Conservation (phyloP, 441 rosid genomes). For the Viola pubescens region DNA sequence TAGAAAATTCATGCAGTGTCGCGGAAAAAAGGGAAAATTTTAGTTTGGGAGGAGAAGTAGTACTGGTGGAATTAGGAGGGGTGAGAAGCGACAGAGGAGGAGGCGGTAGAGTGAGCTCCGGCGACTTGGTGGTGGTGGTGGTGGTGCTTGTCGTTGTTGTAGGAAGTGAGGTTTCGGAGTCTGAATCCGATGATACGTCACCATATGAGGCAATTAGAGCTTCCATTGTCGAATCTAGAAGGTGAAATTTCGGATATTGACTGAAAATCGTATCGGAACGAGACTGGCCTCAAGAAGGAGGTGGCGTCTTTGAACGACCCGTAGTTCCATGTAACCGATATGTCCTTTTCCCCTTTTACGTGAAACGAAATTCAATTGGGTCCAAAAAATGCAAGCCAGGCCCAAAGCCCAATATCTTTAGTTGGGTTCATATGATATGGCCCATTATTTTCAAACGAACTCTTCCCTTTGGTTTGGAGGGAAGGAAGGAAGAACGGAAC, state of each 20-base stretch:
- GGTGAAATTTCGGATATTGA: neutral
- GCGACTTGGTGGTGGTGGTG: neutral
- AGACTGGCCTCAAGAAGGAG: no score
- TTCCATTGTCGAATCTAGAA: slow-evolving; percentile 34
- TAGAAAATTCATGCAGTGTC: neutral
- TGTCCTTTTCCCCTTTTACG: no score
- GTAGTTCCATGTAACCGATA: no score
- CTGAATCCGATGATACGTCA: slow-evolving; percentile 48
- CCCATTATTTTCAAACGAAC: neutral
- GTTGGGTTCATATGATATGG: no score
- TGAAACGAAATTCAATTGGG: no score
- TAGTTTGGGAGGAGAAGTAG: neutral
- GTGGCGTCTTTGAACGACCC: no score
- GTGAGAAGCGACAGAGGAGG: slow-evolving; percentile 69
- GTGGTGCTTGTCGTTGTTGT: slow-evolving; percentile 1
- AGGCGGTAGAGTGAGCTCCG: slow-evolving; percentile 42
- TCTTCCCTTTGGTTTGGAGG: neutral
- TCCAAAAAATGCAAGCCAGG: no score
- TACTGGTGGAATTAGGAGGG: slow-evolving; percentile 53
- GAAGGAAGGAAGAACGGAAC: slow-evolving; percentile 5
- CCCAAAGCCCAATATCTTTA: no score
- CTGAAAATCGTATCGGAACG: no score
- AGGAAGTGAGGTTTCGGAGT: slow-evolving; percentile 30
- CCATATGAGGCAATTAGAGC: slow-evolving; percentile 60
- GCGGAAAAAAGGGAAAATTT: neutral